phyloP scores from a whole-genome alignment of 2,329 filamentous ascomycete genomes.

The Pestalotiopsis fici region DNA sequence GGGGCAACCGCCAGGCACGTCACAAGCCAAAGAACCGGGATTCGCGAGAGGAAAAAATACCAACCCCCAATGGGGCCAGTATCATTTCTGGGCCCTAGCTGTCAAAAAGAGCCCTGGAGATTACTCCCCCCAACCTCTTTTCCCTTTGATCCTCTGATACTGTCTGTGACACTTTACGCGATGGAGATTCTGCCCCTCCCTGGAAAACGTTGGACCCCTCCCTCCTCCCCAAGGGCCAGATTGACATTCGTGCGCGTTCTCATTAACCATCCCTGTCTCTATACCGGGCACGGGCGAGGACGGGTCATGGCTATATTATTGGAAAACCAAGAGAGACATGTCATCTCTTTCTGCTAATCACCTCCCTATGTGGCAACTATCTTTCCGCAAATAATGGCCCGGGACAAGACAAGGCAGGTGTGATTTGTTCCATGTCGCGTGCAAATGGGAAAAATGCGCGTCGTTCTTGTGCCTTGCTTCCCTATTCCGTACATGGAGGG shows the following conservation, averaged over 20 bases:
- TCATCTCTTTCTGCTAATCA: neutral
- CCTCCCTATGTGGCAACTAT: constrained; percentile 1
- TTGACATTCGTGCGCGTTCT: neutral
- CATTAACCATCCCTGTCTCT: constrained; percentile 8
- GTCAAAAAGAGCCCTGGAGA: neutral
- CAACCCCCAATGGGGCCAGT: neutral
- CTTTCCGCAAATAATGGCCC: neutral
- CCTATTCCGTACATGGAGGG: neutral
- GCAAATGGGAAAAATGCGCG: neutral
- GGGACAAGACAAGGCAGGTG: neutral
- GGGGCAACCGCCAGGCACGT: neutral
- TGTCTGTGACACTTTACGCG: neutral
- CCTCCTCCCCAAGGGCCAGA: neutral
- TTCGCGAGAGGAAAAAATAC: neutral
- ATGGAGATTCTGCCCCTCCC: neutral
- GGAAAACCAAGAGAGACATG: constrained; percentile 1
- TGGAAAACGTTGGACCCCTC: neutral
- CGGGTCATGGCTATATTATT: neutral
- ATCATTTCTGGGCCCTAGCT: neutral
- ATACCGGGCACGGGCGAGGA: constrained; percentile 2
- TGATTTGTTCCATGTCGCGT: constrained; percentile 2
- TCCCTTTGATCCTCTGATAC: too few relatives aligned
- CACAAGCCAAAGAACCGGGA: neutral
- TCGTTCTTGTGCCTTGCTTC: neutral
- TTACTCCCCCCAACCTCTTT: neutral